Evolutionary conservation across 2,329 filamentous ascomycete genomes (phyloP), one percentile per base, ranked within the genome.

Genomic region (Fusarium torreyae): DNA sequence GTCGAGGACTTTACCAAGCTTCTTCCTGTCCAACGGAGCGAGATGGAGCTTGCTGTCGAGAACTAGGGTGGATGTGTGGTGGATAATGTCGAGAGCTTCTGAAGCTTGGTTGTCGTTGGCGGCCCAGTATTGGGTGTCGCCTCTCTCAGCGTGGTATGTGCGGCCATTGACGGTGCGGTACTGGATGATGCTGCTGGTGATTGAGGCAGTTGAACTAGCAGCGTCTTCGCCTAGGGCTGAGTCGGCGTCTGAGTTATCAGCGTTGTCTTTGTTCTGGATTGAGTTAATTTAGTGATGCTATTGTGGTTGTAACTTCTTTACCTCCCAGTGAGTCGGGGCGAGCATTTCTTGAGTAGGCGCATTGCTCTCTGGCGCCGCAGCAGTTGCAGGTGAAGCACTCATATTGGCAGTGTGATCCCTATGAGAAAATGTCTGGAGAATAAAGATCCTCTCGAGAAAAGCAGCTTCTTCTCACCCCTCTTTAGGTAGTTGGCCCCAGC

Each of bases 141-240:
- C 68, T 36, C 68, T 44, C 10, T 71, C 68, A 1, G 68, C 68
- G 24, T 71, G 69, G 17, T 71, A 71, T 3, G 68, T 71, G 1
- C 68, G 68, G 24, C 68, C 68, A 6, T 71, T 69, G n/a, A 71
- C 67, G 20, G 70, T 61, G 4, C 68, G 54, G 13, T 71, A 71
- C 11, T 71, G 42, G 11, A 71, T 51, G 15, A 71, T 71, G 54
- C 68, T 71, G 3, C 68, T 69, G 51, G 64, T 71, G 38, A 71
- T 64, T 0, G 65, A 69, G 1, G 68, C 61, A 0, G 68, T 71
- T 1, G 68, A 71, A 34, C 54, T 71, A 17, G 48, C 36, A 3
- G 22, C 22, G 6, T 67, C 66, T 7, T 71, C 54, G 0, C 68
- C 68, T 17, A 69, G 6, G 3, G 68, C 33, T 3, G 68, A 71